Conservation (phyloP, 23 red algal species). For the Gracilaria vermiculophylla region DNA sequence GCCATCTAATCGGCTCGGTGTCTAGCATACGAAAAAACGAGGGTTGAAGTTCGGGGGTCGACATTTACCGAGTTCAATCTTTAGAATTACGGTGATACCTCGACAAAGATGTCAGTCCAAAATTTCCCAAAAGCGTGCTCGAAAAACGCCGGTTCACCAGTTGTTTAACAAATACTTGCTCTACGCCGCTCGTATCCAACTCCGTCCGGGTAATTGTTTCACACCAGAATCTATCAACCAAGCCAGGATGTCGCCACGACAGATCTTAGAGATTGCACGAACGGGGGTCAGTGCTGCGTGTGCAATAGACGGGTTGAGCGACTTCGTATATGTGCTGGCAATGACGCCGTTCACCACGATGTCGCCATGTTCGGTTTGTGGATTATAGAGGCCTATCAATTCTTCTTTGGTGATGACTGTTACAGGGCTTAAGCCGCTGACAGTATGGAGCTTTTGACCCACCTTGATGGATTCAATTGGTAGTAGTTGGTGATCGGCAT, state of each 20-base stretch:
- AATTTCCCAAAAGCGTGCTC: too few relatives aligned
- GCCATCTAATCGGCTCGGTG: too few relatives aligned
- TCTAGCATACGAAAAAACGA: too few relatives aligned
- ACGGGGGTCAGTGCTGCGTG: constrained; percentile 44
- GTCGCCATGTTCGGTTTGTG: constrained; percentile 72
- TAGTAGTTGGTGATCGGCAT: constrained; percentile 10
- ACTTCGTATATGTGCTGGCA: constrained; percentile 43
- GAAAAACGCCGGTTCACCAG: not conserved
- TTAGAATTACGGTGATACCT: too few relatives aligned
- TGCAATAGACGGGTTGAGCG: not conserved
- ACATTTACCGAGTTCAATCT: too few relatives aligned
- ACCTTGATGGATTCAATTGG: constrained; percentile 17
- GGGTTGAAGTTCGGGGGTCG: too few relatives aligned
- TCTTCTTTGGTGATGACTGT: not conserved
- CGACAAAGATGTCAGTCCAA: too few relatives aligned
- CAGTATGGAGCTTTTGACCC: constrained; percentile 12
- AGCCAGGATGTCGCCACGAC: not conserved
- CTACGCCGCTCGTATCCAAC: not conserved
- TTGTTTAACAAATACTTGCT: not conserved
- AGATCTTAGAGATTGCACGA: not conserved
- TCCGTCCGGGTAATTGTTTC: not conserved
- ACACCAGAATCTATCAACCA: not conserved
- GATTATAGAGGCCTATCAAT: constrained; percentile 64
- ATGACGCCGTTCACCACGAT: constrained; percentile 62
- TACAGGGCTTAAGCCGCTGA: not conserved